Conservation (phyloP, 306 rosid species). For the Prunus salicina region DNA sequence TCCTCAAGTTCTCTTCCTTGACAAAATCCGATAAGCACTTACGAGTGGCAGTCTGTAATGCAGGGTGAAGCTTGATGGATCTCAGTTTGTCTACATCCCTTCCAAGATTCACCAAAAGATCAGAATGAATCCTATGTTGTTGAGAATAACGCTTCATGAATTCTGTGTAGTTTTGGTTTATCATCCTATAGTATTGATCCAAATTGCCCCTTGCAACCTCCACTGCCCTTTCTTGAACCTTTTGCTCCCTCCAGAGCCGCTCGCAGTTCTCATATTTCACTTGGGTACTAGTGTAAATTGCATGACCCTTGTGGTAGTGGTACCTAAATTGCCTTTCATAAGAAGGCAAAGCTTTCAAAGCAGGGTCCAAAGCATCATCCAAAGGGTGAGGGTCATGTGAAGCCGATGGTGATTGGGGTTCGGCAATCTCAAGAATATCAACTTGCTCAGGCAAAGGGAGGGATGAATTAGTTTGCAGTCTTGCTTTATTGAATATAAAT, state of each 20-base stretch:
- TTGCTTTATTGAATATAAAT: constrained; percentile 72
- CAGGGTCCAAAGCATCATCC: constrained; percentile 93
- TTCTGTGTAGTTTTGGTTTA: constrained; percentile 74
- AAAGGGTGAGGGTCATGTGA: constrained; percentile 71
- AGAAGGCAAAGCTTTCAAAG: constrained; percentile 89
- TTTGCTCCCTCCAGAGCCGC: constrained; percentile 80
- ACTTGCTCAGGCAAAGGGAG: constrained; percentile 66
- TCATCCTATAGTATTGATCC: constrained; percentile 72
- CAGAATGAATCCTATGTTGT: constrained; percentile 73
- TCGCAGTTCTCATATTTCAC: constrained; percentile 62
- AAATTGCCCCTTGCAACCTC: constrained; percentile 86
- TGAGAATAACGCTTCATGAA: constrained; percentile 80
- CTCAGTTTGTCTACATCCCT: constrained; percentile 73
- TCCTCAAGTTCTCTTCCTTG: constrained; percentile 81
- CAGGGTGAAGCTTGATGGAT: constrained; percentile 72
- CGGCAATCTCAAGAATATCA: constrained; percentile 43
- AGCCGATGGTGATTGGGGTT: constrained; percentile 61
- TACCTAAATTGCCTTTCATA: constrained; percentile 86
- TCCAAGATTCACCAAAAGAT: constrained; percentile 71
- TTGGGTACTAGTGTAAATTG: constrained; percentile 50
- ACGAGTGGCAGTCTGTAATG: constrained; percentile 53
- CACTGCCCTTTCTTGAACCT: constrained; percentile 90
- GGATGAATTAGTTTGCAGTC: constrained; percentile 57
- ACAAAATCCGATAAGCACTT: constrained; percentile 89
- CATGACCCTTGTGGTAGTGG: constrained; percentile 68